Evolutionary conservation across 495 filamentous ascomycete genomes (phyloP), one percentile per base, ranked within the genome.

Genomic region (Aspergillus taichungensis): DNA sequence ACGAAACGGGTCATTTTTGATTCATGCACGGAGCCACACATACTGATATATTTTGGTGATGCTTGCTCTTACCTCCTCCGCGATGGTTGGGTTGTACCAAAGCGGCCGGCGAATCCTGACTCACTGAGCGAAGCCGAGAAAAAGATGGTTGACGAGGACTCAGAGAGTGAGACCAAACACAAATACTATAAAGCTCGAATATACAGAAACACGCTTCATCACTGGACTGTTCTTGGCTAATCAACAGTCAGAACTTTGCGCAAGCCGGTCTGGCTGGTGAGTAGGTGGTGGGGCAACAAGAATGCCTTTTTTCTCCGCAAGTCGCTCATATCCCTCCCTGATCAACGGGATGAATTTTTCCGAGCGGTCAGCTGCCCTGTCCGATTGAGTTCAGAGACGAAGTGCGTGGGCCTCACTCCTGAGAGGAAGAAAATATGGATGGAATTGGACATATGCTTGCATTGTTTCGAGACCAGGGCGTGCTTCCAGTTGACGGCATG

Each of bases 231-330:
- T 24, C 53, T 67, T 40, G 41, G 59, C 13, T 34, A 65, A 43
- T 8, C 27, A 28, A 45, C 34, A 42, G 37, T 54, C 37, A 33
- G 53, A 13, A 47, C 43, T 31, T 33, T 62, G 30, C 40, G 46
- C 13, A 62, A 67, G 43, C 63, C 62, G 40, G 53, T 56, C 35
- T 60, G 52, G 57, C 52, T 66, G 2, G 52, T 61, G 30, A 60
- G 14, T 30, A 55, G 58, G 11, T 51, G 43, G 5, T 69, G 62
- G 63, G 51, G 56, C 40, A 59, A 55, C 30, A 41, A 47, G 6
- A 58, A 67, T 56, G 44, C 68, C 0, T 67, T 70, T 40, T 67
- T 60, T 12, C 56, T 68, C 30, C 60, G 64, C 12, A 30, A 62
- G 12, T 45, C 64, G 11, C 53, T 68, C 8, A 53, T 67, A 13